A percentile compares a stretch with the other conserved stretches of the same genome.
Evolutionary conservation across 2,329 filamentous ascomycete species (phyloP).

Genomic region (Aspergillus quadricinctus): DNA sequence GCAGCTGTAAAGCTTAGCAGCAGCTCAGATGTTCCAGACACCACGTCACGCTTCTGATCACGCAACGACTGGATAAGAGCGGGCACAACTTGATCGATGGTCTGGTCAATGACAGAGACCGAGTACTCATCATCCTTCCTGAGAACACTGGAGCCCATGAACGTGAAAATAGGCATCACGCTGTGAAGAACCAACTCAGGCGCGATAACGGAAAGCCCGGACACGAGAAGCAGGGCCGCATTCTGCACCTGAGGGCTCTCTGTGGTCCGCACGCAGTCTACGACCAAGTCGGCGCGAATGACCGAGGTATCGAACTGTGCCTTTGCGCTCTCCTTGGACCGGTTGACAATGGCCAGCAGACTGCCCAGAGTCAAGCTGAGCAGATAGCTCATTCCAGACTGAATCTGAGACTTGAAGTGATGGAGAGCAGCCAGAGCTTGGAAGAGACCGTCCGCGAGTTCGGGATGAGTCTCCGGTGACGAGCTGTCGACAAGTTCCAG

Average conservation of each 20-base stretch:
- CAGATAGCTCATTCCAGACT: slow-evolving; percentile 84
- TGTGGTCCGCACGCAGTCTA: slow-evolving; percentile 89
- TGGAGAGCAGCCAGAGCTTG: slow-evolving; percentile 81
- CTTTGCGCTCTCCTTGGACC: slow-evolving; percentile 51
- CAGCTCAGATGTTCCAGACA: slow-evolving; percentile 80
- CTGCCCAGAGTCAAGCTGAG: slow-evolving; percentile 80
- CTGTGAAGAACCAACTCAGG: slow-evolving; percentile 92
- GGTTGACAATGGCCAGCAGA: slow-evolving; percentile 77
- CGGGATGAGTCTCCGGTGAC: slow-evolving; percentile 66
- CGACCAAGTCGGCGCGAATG: slow-evolving; percentile 83
- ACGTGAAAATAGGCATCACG: slow-evolving; percentile 98
- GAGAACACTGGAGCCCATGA: slow-evolving; percentile 89
- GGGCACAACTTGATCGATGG: slow-evolving; percentile 89
- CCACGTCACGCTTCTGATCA: slow-evolving; percentile 68
- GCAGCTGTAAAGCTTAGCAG: slow-evolving; percentile 94
- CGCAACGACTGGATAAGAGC: slow-evolving; percentile 82
- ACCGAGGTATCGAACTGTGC: slow-evolving; percentile 68
- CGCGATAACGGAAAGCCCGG: slow-evolving; percentile 77
- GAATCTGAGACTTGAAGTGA: slow-evolving; percentile 72
- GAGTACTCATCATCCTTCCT: slow-evolving; percentile 96
- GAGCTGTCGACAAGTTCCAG: slow-evolving; percentile 84
- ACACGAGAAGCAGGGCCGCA: slow-evolving; percentile 79
- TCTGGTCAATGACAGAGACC: slow-evolving; percentile 89
- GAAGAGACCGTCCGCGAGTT: slow-evolving; percentile 76
- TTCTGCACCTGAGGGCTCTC: slow-evolving; percentile 93